Percentiles rank a stretch among this genome's conserved stretches.
Conservation (phyloP, 257 asterid species). For the Leonotis leonurus region DNA sequence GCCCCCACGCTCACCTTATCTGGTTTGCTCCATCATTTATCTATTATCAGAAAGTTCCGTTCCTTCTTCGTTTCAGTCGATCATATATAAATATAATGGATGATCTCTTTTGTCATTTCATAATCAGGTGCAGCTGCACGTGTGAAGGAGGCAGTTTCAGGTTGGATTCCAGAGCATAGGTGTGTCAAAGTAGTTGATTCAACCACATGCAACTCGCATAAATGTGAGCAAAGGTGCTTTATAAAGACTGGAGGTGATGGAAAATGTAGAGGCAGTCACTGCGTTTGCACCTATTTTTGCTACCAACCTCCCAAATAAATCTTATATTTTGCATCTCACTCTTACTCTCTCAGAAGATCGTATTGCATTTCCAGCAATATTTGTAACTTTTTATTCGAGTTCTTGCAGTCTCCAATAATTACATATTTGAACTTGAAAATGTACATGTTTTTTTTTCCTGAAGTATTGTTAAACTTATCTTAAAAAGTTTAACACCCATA, state of each 20-base stretch:
- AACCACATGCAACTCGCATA: slow-evolving; percentile 15
- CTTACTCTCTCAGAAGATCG: too few relatives aligned
- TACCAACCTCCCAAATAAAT: slow-evolving; percentile 27
- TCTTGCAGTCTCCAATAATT: too few relatives aligned
- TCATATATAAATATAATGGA: too few relatives aligned
- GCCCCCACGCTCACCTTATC: not conserved
- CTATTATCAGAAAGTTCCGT: not conserved
- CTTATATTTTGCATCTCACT: too few relatives aligned
- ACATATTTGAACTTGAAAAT: too few relatives aligned
- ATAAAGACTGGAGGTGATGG: slow-evolving; percentile 27
- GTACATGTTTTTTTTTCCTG: too few relatives aligned
- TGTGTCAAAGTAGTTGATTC: slow-evolving; percentile 9
- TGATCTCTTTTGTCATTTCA: not conserved
- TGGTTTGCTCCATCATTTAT: slow-evolving; percentile 10
- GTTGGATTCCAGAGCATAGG: slow-evolving; percentile 42
- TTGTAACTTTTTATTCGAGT: too few relatives aligned
- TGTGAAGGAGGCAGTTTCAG: slow-evolving; percentile 3
- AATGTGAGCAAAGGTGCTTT: slow-evolving; percentile 28
- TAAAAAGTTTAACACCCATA: too few relatives aligned
- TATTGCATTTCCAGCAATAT: too few relatives aligned
- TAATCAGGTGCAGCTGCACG: not conserved
- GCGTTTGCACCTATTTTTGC: slow-evolving; percentile 36
- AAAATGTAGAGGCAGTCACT: slow-evolving; percentile 25
- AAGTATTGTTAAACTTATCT: too few relatives aligned
- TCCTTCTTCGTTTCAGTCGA: not conserved